Conservation (phyloP, 2,329 filamentous ascomycete species). For the Fusarium algeriense region DNA sequence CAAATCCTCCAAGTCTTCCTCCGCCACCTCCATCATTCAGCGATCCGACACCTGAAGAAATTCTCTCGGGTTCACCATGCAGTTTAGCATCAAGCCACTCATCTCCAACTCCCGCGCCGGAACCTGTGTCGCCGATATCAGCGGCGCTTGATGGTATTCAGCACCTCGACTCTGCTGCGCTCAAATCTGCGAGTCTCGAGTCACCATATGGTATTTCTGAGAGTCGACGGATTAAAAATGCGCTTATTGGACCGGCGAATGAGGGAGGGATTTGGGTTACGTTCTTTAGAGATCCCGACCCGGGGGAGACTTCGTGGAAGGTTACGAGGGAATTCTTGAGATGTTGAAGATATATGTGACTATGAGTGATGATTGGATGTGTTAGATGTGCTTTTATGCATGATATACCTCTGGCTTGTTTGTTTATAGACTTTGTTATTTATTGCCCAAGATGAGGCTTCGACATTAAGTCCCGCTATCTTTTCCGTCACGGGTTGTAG, state of each 20-base stretch:
- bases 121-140: conserved; percentile 25
- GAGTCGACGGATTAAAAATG: conserved; percentile 48
- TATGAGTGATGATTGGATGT: neutral
- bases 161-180: conserved; percentile 13
- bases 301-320: conserved; percentile 46
- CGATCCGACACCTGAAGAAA: conserved; percentile 28
- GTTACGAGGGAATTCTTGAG: conserved; percentile 47
- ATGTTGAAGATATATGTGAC: conserved; percentile 5
- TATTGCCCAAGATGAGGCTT: accelerated
- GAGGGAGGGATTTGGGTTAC: conserved; percentile 47
- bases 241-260: conserved; percentile 45
- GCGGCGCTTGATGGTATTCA: conserved; percentile 35
- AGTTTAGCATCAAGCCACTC: conserved; percentile 2
- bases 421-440: neutral
- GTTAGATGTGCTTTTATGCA: neutral
- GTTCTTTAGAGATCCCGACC: conserved; percentile 46
- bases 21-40: conserved; percentile 24
- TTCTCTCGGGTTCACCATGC: neutral
- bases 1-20: conserved; percentile 23
- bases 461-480: accelerated
- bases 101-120: conserved; percentile 11
- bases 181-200: conserved; percentile 28
- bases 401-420: neutral
- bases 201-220: conserved; percentile 49
- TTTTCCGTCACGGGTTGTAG: accelerated